Evolutionary conservation across 129 eudicot genomes (phyloP).

Genomic region (Centrapalus pauciflorus): DNA sequence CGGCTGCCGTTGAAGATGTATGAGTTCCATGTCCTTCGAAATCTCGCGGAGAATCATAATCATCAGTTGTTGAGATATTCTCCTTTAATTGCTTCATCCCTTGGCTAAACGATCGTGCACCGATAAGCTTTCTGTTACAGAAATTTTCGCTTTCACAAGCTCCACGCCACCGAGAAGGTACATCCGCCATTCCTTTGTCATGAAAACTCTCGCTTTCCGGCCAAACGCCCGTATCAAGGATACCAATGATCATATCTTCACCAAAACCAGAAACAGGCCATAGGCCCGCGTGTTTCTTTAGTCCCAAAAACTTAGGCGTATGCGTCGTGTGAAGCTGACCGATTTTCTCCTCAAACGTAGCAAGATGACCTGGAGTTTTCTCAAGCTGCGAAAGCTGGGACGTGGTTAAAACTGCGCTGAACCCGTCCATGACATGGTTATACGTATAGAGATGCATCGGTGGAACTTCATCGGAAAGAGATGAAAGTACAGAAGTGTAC

Average conservation of each 20-base stretch:
- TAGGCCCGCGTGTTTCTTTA: slow-evolving; percentile 29
- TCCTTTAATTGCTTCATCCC: slow-evolving; percentile 36
- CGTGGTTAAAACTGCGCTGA: slow-evolving; percentile 31
- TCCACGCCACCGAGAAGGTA: slow-evolving; percentile 55
- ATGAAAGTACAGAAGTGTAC: slow-evolving; percentile 43
- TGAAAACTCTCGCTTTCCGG: slow-evolving; percentile 48
- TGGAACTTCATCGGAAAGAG: slow-evolving; percentile 23
- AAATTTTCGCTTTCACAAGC: slow-evolving; percentile 31
- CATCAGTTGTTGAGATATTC: slow-evolving; percentile 26
- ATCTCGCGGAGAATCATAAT: slow-evolving; percentile 51
- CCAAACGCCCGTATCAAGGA: slow-evolving; percentile 52
- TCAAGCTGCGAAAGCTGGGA: slow-evolving; percentile 28
- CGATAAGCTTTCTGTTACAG: slow-evolving; percentile 42
- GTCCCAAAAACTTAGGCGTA: slow-evolving; percentile 39
- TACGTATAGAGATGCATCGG: slow-evolving; percentile 46
- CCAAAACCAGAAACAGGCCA: slow-evolving; percentile 44
- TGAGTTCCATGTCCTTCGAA: slow-evolving; percentile 50
- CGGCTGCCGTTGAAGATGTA: slow-evolving; percentile 46
- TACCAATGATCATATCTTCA: slow-evolving; percentile 46
- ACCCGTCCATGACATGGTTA: slow-evolving; percentile 38
- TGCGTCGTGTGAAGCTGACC: slow-evolving; percentile 44
- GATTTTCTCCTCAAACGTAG: slow-evolving; percentile 33
- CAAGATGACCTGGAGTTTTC: slow-evolving; percentile 25
- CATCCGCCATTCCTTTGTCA: slow-evolving; percentile 40
- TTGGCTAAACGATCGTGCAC: slow-evolving; percentile 44